Evolutionary conservation across 805 yeast genomes (phyloP), one percentile per base, ranked within the genome.

Genomic region (Kluyveromyces aestuarii): DNA sequence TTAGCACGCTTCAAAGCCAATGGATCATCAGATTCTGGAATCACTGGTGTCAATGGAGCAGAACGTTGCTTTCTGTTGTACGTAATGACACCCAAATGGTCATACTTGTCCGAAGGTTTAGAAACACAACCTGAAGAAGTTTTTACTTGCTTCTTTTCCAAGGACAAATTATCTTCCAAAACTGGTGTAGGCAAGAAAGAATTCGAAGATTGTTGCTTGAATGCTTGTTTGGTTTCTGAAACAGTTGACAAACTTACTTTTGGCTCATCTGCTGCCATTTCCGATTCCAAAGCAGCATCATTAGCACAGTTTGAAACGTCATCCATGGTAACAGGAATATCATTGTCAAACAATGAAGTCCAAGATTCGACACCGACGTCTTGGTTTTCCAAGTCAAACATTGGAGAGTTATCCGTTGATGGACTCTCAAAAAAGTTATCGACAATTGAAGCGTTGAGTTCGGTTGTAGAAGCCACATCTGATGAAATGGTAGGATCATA

Each of bases 1-100:
- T 91, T 82, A 8, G 98, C 98, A 65, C 98, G 82, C 72, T 91
- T 91, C 59, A 85, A 66, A 42, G 87, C 79, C 49, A 76, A 77
- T n/a, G 83, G 79, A 66, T 89, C 96, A 44, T 64, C 69, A 25
- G 72, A 64, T 41, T 75, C 77, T 33, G 78, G 74, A 43, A 77
- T 76, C 48, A 89, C 75, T 9, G 95, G 95, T 56, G 75, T 72
- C 66, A 88, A 74, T 8, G 95, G 95, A 50, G 72, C 69, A 27
- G 77, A 54, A 59, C 96, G 80, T 56, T 79, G 85, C 73, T 88
- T 89, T 66, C 89, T 80, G 57, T 81, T 79, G 73, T 87, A 87
- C 43, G 84, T 69, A 45, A 85, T 80, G 60, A 83, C 76, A 37
- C 96, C 96, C 47, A 85, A 72, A 55, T 79, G 81, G 66, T 88